A percentile compares a stretch with the other conserved stretches of the same genome.
Conservation (phyloP, 192 early-diverging fungal species). For the Linnemannia elongata region DNA sequence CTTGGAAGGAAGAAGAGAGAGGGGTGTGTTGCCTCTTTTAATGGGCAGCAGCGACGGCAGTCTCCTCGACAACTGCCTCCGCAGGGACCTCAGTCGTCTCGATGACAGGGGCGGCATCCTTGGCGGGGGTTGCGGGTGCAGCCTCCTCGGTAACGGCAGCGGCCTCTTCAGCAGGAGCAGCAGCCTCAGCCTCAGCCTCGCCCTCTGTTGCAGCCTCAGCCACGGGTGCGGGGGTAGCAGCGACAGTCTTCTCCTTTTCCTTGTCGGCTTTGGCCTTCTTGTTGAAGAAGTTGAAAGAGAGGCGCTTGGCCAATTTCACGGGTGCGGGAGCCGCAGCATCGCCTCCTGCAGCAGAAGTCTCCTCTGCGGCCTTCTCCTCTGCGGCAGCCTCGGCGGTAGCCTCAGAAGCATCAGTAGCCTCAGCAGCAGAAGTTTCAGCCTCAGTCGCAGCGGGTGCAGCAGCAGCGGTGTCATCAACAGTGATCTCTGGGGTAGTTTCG, state of each 20-base stretch:
- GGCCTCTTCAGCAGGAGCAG: neutral
- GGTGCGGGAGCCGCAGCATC: neutral
- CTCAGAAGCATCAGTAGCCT: neutral
- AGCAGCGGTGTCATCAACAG: neutral
- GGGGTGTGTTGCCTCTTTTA: constrained; percentile 1
- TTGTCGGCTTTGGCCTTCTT: constrained; percentile 36
- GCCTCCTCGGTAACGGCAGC: constrained; percentile 14
- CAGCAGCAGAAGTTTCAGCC: constrained; percentile 5
- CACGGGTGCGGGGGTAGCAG: constrained; percentile 14
- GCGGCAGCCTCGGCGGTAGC: constrained; percentile 4
- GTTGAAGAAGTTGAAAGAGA: constrained; percentile 50
- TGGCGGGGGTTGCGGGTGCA: constrained; percentile 19
- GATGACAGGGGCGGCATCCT: constrained; percentile 17
- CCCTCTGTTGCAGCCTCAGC: neutral
- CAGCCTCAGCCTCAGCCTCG: constrained; percentile 18
- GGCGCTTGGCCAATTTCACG: constrained; percentile 26
- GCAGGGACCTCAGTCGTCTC: constrained; percentile 21
- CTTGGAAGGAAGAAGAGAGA: neutral
- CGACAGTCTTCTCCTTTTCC: constrained; percentile 33
- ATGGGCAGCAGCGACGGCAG: constrained; percentile 34
- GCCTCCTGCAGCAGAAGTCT: neutral
- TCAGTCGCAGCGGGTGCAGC: neutral
- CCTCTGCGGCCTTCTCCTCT: constrained; percentile 13
- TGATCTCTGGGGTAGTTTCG: constrained; percentile 2
- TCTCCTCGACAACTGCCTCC: constrained; percentile 30